Percentiles rank a stretch among this genome's conserved stretches.
These are phyloP conservation scores for Polyporus arcularius DNA, from an alignment of 768 basidiomycete genomes.

Conservation along the genomic window DNA sequence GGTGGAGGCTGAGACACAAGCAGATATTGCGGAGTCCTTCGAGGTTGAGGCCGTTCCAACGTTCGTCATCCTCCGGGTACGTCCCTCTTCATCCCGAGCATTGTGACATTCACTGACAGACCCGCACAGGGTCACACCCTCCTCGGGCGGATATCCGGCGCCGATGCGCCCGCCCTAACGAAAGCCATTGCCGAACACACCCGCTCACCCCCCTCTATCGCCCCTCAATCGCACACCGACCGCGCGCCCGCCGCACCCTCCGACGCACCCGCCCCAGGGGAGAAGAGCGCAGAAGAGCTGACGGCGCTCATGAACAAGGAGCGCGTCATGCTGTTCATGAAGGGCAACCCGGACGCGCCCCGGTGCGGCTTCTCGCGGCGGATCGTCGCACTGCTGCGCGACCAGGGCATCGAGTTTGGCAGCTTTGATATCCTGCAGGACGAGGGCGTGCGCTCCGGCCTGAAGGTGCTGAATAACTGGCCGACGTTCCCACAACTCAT, in stretches of 20 bases:
- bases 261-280: slow-evolving; percentile 11
- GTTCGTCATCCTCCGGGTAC: slow-evolving; percentile 78
- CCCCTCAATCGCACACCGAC: slow-evolving; percentile 54
- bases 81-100: slow-evolving; percentile 22
- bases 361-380: slow-evolving; percentile 64
- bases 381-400: slow-evolving; percentile 52
- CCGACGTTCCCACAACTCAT: slow-evolving; percentile 69
- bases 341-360: slow-evolving; percentile 59
- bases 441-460: slow-evolving; percentile 55
- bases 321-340: slow-evolving; percentile 66
- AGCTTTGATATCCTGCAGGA: slow-evolving; percentile 62
- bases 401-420: slow-evolving; percentile 50
- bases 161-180: slow-evolving; percentile 69
- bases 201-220: slow-evolving; percentile 26
- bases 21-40: slow-evolving; percentile 90
- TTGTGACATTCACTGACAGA: background rate
- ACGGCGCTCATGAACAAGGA: slow-evolving; percentile 72
- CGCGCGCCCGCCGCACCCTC: slow-evolving; percentile 35
- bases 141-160: slow-evolving; percentile 76
- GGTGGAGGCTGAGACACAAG: slow-evolving; percentile 81
- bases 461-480: slow-evolving; percentile 64
- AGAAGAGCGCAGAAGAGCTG: slow-evolving; percentile 70
- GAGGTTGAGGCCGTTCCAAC: slow-evolving; percentile 88
- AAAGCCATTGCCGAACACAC: slow-evolving; percentile 61
- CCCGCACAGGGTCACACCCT: slow-evolving; percentile 79